phyloP scores from a whole-genome alignment of 2,329 filamentous ascomycete genomes.

The Talaromyces rugulosus region DNA sequence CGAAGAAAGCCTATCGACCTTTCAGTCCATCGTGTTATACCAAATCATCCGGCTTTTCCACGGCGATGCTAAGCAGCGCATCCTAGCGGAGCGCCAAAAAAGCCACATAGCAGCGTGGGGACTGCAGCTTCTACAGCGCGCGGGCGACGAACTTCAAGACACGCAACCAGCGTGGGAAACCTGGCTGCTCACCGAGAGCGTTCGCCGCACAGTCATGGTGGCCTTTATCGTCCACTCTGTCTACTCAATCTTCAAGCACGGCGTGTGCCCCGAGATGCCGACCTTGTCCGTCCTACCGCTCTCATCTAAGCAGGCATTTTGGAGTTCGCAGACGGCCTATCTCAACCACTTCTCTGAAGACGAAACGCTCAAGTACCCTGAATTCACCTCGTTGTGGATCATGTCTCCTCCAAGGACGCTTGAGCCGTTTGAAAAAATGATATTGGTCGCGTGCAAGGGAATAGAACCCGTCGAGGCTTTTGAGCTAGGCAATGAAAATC shows the following conservation, averaged over 20 bases:
- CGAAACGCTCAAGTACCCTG: not conserved
- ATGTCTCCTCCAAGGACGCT: not conserved
- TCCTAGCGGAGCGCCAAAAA: not conserved
- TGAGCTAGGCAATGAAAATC: not conserved
- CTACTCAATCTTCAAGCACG: slow-evolving; percentile 3
- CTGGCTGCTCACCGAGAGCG: slow-evolving; percentile 7
- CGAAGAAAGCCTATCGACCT: not conserved
- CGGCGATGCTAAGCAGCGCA: slow-evolving; percentile 1
- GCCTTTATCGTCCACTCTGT: slow-evolving; percentile 2
- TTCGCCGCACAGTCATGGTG: slow-evolving; percentile 7
- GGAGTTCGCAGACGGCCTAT: not conserved
- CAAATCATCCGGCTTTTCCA: slow-evolving; percentile 6
- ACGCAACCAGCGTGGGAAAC: slow-evolving; percentile 1
- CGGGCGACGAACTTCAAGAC: not conserved
- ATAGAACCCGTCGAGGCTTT: slow-evolving; percentile 1
- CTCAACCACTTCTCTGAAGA: not conserved
- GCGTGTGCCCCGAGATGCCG: slow-evolving; percentile 2
- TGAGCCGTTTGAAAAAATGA: slow-evolving; percentile 1
- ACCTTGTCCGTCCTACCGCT: slow-evolving; percentile 3
- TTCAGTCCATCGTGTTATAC: slow-evolving; percentile 5
- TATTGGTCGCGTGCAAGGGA: slow-evolving; percentile 4
- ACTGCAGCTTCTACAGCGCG: slow-evolving; percentile 1
- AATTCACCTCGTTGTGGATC: not conserved
- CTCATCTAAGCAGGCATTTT: slow-evolving; percentile 2
- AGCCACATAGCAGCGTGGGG: not conserved